Evolutionary conservation across 768 basidiomycete species (phyloP), one percentile per base, ranked within the genome.

Genomic region (Mycena sanguinolenta): DNA sequence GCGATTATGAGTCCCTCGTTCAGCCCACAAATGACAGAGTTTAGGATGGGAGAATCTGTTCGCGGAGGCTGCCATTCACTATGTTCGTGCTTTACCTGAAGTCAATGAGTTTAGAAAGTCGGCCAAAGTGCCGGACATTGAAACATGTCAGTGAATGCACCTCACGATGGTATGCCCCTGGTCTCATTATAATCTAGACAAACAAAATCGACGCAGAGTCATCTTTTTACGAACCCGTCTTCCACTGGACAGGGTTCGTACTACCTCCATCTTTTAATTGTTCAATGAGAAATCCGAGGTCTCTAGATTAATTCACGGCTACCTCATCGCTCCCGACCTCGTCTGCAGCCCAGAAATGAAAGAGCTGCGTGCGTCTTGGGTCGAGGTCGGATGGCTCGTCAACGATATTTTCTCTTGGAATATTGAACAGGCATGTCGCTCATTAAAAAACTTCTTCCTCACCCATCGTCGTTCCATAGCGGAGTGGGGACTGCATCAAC

Each of bases 401-500:
- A 46, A 46, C 21, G 44, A 46, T 46, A 46, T 46, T 46, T 46
- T 14, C 44, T 46, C 44, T 17, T 46, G 44, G 44, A 46, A 46
- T 46, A 46, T 46, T 46, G 44, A 46, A 46, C 44, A 46, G 44
- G 44, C 21, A 46, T 46, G n/a, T n/a, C n/a, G n/a, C n/a, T n/a
- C n/a, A n/a, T n/a, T n/a, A n/a, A n/a, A n/a, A n/a, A n/a, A n/a
- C n/a, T n/a, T n/a, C n/a, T n/a, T n/a, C n/a, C n/a, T n/a, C n/a
- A n/a, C n/a, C 44, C 21, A 46, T 46, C 16, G 16, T 19, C 21
- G 16, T 17, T 2, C 21, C 16, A 46, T 19, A 46, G 44, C 44
- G 44, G 44, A 46, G 44, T 17, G 7, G 44, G 17, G 44, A 46
- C 21, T 17, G 16, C 16, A 17, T 13, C 17, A 46, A 46, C 44